Percentiles rank a stretch among this genome's conserved stretches.
Evolutionary conservation across 495 filamentous ascomycete species (phyloP).

Genomic region (Collariella sp.): DNA sequence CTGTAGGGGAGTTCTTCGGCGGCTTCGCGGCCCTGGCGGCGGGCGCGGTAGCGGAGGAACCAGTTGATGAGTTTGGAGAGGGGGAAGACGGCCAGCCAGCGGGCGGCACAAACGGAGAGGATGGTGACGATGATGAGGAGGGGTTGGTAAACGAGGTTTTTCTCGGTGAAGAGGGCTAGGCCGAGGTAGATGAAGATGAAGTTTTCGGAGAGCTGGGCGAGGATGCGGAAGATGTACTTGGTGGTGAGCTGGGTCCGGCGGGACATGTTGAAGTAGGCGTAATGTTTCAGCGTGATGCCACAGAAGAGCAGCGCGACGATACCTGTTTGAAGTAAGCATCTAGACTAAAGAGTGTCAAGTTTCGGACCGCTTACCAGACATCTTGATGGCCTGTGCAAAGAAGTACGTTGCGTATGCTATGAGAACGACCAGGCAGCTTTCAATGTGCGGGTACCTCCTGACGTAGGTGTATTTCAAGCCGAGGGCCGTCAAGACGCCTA

Average conservation of each 20-base stretch:
- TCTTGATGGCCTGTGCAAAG: constrained; percentile 85
- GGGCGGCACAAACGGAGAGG: constrained; percentile 79
- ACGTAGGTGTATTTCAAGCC: constrained; percentile 89
- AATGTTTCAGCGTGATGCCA: constrained; percentile 96
- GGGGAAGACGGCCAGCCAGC: constrained; percentile 91
- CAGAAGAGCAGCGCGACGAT: constrained; percentile 97
- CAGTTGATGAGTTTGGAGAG: constrained; percentile 85
- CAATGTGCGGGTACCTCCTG: constrained; percentile 86
- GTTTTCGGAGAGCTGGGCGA: constrained; percentile 93
- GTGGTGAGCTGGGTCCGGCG: constrained; percentile 94
- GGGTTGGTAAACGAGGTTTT: constrained; percentile 79
- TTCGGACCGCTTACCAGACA: constrained; percentile 60
- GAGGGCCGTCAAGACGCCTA: constrained; percentile 80
- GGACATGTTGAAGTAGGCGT: constrained; percentile 99
- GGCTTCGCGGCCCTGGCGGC: constrained; percentile 62
- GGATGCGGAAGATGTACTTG: constrained; percentile 93
- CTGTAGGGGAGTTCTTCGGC: constrained; percentile 85
- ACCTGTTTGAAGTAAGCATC: constrained; percentile 43
- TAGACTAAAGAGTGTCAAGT: neutral
- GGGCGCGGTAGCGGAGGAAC: constrained; percentile 84
- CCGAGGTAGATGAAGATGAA: constrained; percentile 99
- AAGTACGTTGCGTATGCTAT: constrained; percentile 96
- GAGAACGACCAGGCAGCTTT: constrained; percentile 87
- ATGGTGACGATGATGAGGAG: constrained; percentile 92
- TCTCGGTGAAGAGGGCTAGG: constrained; percentile 85